phyloP scores from a whole-genome alignment of 73 alveolate species.

The Paramecium biaurelia region DNA sequence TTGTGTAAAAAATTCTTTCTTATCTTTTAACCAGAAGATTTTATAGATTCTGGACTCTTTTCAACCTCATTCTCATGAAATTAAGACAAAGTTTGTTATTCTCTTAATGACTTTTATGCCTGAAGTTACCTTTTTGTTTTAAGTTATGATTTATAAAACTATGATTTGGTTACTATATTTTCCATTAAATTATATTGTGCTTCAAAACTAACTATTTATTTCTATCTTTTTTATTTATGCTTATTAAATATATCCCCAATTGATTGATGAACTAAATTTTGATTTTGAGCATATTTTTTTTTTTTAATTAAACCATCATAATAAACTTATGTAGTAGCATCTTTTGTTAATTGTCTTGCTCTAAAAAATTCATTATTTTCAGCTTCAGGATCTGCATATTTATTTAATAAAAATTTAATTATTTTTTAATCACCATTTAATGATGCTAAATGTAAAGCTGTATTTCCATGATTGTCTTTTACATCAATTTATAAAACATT shows the following conservation, averaged over 20 bases:
- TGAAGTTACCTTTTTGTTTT: neutral
- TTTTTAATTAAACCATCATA: slow-evolving; percentile 10
- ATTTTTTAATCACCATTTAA: slow-evolving; percentile 53
- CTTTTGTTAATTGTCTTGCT: neutral
- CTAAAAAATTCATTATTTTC: slow-evolving; percentile 43
- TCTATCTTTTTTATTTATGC: neutral
- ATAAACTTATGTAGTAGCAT: neutral
- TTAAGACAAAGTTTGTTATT: neutral
- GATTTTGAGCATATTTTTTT: neutral
- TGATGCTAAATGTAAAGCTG: slow-evolving; percentile 62
- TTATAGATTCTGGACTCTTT: neutral
- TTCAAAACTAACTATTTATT: neutral
- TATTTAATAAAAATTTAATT: slow-evolving; percentile 28
- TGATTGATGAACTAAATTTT: neutral
- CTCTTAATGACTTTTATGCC: neutral
- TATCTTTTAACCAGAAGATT: neutral
- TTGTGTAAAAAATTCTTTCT: neutral
- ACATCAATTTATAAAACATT: neutral
- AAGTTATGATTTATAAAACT: neutral
- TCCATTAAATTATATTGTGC: neutral
- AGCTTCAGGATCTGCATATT: slow-evolving; percentile 23
- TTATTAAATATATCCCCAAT: neutral
- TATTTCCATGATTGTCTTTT: slow-evolving; percentile 51
- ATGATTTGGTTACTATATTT: neutral
- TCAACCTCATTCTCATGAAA: neutral